Base-by-base conservation (phyloP, 345 rosid species). In the Balakata baccata region DNA sequence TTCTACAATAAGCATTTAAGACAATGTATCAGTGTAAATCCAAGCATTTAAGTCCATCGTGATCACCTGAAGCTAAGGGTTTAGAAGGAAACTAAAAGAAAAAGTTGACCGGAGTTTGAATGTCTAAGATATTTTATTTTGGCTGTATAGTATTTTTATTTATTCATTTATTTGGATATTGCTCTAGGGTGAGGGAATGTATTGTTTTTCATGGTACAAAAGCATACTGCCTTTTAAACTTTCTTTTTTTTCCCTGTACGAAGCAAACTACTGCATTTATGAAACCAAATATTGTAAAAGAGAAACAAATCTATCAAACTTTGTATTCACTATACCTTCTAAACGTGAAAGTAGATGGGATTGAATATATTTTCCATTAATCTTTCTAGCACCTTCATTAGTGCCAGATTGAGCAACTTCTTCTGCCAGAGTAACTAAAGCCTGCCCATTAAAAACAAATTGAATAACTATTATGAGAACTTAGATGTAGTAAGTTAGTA, bases 281-380 rank as follows among this genome's bases (percentile, higher is more conserved):
- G n/a, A n/a, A n/a, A n/a, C n/a, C n/a, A n/a, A n/a, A n/a, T n/a
- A n/a, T n/a, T n/a, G n/a, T n/a, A n/a, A n/a, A n/a, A n/a, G n/a
- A n/a, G n/a, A n/a, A n/a, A n/a, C n/a, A n/a, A n/a, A n/a, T n/a
- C n/a, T n/a, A 23, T 56, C 25, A n/a, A n/a, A n/a, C 29, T 11
- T 16, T 57, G 37, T n/a, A n/a, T n/a, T 20, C 37, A 66, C n/a
- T 54, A 11, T 73, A 94, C 98, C 97, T 73, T 85, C 84, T 81
- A 92, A 87, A 45, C 94, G 90, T 23, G 85, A 77, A 68, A 77
- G 85, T 75, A 94, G 94, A 73, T 94, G 96, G 9, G 96, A 90
- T 11, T 94, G 97, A 75, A 94, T 84, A 84, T 89, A 90, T 74
- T 87, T 94, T 54, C 98, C 98, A 64, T 88, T 87, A 61, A 94